phyloP scores from a whole-genome alignment of 2,329 filamentous ascomycete species.

The Colletotrichum lini region DNA sequence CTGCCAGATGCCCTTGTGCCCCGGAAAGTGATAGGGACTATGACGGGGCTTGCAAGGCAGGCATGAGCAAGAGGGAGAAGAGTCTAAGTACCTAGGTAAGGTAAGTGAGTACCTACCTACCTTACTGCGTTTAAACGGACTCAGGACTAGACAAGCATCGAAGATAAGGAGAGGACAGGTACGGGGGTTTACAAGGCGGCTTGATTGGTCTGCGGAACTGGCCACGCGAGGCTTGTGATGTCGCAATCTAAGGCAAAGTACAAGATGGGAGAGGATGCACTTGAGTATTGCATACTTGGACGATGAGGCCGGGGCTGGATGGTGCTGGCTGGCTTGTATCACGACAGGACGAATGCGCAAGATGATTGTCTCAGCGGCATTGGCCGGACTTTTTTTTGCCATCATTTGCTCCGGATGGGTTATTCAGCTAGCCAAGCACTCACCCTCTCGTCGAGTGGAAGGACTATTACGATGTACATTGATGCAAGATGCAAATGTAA shows the following conservation, averaged over 20 bases:
- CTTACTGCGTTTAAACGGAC: background rate
- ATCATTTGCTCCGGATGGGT: background rate
- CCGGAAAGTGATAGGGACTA: conserved; percentile 1
- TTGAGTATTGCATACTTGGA: background rate
- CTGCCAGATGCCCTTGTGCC: background rate
- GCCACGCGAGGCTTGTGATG: conserved; percentile 38
- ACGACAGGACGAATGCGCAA: conserved; percentile 35
- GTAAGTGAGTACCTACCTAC: too few relatives aligned
- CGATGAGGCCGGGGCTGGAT: background rate
- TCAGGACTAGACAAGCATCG: conserved; percentile 3
- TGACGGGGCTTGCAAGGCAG: conserved; percentile 10
- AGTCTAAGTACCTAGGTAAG: too few relatives aligned
- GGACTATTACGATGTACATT: background rate
- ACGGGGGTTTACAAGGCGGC: background rate
- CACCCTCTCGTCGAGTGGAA: background rate
- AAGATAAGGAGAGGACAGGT: background rate
- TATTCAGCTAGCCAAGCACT: background rate
- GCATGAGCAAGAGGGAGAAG: background rate
- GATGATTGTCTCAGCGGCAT: conserved; percentile 33
- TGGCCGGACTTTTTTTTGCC: conserved; percentile 18
- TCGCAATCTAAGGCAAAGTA: conserved; percentile 36
- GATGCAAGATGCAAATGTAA: background rate
- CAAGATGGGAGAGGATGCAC: conserved; percentile 7
- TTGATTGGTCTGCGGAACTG: conserved; percentile 30
- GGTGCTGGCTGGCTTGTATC: conserved; percentile 18